Conservation (phyloP, 371 early-diverging fungal genomes). For the Rhizomucor miehei region DNA sequence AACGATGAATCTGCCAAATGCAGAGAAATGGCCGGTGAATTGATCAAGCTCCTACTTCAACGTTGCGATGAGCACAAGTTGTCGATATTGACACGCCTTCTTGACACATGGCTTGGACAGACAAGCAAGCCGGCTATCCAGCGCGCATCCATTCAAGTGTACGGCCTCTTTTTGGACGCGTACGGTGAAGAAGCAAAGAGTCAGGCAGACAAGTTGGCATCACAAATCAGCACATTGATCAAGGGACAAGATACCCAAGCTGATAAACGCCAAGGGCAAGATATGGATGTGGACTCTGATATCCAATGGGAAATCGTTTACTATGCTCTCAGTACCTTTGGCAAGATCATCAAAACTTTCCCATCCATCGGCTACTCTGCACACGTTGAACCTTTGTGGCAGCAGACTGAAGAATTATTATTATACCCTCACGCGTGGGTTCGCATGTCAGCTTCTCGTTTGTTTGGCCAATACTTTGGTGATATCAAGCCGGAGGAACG, state of each 20-base stretch:
- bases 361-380: constrained; percentile 47
- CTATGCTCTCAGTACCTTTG: constrained; percentile 74
- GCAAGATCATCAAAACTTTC: constrained; percentile 60
- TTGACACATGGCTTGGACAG: constrained; percentile 75
- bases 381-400: constrained; percentile 54
- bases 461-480: constrained; percentile 79
- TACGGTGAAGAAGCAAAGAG: constrained; percentile 57
- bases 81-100: constrained; percentile 53
- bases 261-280: constrained; percentile 41
- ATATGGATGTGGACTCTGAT: constrained; percentile 50
- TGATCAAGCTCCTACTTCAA: constrained; percentile 66
- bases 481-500: constrained; percentile 58
- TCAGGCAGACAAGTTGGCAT: constrained; percentile 50
- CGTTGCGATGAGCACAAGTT: constrained; percentile 57
- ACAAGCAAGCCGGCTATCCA: constrained; percentile 56
- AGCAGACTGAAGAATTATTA: constrained; percentile 53
- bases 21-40: constrained; percentile 78
- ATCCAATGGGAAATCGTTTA: constrained; percentile 84
- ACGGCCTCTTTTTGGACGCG: constrained; percentile 79
- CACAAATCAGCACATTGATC: constrained; percentile 25
- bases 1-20: constrained; percentile 92
- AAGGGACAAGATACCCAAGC: constrained; percentile 22
- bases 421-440: constrained; percentile 91
- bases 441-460: constrained; percentile 64
- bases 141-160: constrained; percentile 80